A percentile compares a stretch with the other conserved stretches of the same genome.
These are phyloP conservation scores for Collybia sp. DNA, from an alignment of 768 basidiomycete species.

Conservation along the genomic window DNA sequence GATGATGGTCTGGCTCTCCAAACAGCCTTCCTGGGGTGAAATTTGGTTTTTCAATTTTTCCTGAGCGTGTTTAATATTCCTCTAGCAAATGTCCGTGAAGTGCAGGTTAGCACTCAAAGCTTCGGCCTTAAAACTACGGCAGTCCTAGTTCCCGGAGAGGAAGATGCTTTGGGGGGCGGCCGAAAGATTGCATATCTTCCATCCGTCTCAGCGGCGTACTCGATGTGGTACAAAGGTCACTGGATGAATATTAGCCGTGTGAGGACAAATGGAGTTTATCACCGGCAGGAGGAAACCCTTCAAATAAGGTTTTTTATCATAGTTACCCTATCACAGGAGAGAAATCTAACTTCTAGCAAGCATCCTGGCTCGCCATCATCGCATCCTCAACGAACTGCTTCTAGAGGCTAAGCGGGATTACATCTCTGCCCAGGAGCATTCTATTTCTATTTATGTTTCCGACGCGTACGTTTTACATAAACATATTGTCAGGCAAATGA, in stretches of 20 bases:
- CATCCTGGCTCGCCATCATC: conserved; percentile 43
- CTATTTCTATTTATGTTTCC: conserved; percentile 49
- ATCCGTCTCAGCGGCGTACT: conserved; percentile 29
- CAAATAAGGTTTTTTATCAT: conserved; percentile 32
- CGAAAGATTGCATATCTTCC: conserved; percentile 36
- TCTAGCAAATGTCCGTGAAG: conserved; percentile 9
- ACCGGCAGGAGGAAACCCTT: conserved; percentile 31
- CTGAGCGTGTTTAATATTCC: conserved; percentile 14
- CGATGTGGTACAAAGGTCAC: conserved; percentile 46
- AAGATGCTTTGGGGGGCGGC: conserved; percentile 48
- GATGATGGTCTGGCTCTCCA: conserved; percentile 66
- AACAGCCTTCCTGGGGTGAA: conserved; percentile 54
- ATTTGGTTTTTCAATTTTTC: conserved; percentile 1
- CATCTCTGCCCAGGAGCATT: conserved; percentile 43
- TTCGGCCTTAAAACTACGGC: conserved; percentile 28
- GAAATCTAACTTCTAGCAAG: conserved; percentile 23
- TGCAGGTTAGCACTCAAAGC: conserved; percentile 29
- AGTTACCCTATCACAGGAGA: not conserved
- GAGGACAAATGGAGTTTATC: conserved; percentile 26
- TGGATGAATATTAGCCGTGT: conserved; percentile 34
- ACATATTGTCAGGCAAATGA: not conserved
- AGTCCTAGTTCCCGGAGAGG: conserved; percentile 32
- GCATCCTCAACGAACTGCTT: conserved; percentile 46
- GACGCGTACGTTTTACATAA: conserved; percentile 26
- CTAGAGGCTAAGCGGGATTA: conserved; percentile 50